A percentile compares a stretch with the other conserved stretches of the same genome.
Conservation (phyloP, 2,329 filamentous ascomycete genomes). For the Septoria petroselini region DNA sequence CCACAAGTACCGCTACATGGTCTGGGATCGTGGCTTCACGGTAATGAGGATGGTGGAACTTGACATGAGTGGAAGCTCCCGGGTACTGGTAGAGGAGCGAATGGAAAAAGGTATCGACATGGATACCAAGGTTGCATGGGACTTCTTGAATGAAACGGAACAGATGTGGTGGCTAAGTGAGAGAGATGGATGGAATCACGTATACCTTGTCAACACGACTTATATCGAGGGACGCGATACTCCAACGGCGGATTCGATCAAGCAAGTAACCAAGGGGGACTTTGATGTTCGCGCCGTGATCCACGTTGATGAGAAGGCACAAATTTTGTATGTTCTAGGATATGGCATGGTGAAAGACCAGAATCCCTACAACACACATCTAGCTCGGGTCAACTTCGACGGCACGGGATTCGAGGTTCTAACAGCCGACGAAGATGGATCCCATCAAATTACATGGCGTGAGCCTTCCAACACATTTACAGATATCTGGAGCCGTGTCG, state of each 20-base stretch:
- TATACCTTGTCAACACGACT: constrained; percentile 12
- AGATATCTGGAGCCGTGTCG: constrained; percentile 8
- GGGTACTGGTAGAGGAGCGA: constrained; percentile 10
- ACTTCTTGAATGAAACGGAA: constrained; percentile 13
- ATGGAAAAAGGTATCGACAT: constrained; percentile 8
- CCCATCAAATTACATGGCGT: background rate
- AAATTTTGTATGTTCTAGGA: constrained; percentile 1
- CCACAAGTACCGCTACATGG: constrained; percentile 11
- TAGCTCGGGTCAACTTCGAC: constrained; percentile 12
- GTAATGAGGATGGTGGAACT: constrained; percentile 7
- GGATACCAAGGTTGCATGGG: constrained; percentile 2
- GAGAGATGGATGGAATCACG: constrained; percentile 7
- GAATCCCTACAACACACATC: constrained; percentile 5
- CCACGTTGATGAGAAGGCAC: constrained; percentile 1
- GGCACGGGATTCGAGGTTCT: constrained; percentile 6
- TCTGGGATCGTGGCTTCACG: constrained; percentile 1
- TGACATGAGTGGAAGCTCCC: background rate
- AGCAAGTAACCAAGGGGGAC: constrained; percentile 2
- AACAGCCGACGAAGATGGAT: constrained; percentile 5
- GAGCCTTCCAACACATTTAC: background rate
- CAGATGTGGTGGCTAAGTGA: constrained; percentile 15
- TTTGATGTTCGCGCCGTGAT: constrained; percentile 8
- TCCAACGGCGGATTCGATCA: background rate
- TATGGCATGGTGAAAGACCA: constrained; percentile 8
- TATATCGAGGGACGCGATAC: background rate